Conservation (phyloP, 306 rosid species). For the Betula pendula region DNA sequence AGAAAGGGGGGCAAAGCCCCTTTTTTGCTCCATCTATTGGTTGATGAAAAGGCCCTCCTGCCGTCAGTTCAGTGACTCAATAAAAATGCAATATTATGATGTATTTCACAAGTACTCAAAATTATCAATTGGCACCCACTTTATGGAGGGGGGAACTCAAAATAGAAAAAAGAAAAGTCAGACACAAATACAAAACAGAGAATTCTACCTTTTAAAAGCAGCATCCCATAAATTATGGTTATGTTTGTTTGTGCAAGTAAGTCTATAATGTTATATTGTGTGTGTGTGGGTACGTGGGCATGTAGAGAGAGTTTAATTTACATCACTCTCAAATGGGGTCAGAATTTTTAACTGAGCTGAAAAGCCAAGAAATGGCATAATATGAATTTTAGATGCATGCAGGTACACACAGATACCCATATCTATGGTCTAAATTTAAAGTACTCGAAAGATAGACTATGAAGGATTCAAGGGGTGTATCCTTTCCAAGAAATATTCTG, state of each 20-base stretch:
- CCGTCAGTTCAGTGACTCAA: no score
- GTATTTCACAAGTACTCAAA: not conserved
- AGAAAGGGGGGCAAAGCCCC: not conserved
- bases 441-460: not conserved
- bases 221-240: no score
- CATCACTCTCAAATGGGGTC: not conserved
- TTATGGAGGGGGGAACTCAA: not conserved
- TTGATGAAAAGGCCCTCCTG: no score
- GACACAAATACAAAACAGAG: not conserved
- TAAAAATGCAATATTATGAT: not conserved
- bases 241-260: no score
- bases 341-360: not conserved
- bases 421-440: not conserved
- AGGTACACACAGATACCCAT: not conserved
- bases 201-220: not conserved
- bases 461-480: not conserved
- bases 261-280: no score
- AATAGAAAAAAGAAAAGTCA: not conserved
- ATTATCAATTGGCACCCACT: not conserved
- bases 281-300: no score
- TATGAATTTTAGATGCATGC: not conserved
- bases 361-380: not conserved
- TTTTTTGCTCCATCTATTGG: no score
- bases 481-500: not conserved
- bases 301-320: conserved; percentile 2